Evolutionary conservation across 495 filamentous ascomycete species (phyloP), one percentile per base, ranked within the genome.

Genomic region (Stereocaulon alpinum): DNA sequence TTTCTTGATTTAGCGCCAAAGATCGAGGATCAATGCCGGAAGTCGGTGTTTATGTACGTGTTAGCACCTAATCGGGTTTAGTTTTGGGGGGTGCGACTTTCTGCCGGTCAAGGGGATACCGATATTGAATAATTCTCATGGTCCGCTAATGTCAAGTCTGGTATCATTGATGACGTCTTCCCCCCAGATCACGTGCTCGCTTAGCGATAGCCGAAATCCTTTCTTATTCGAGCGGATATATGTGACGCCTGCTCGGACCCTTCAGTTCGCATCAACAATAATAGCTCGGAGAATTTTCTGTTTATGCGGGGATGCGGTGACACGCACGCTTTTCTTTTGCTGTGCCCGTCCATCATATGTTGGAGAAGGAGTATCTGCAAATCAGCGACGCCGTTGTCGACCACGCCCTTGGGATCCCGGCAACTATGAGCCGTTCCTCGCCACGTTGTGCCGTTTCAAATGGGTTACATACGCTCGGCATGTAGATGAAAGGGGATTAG

Each of bases 301-400:
- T 3, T 12, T 18, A 58, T 59, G 56, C 45, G 47, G 20, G 37
- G 45, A 51, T 51, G 56, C 37, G 37, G 56, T 45, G 37, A 42
- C 40, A 30, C 12, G 1, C 40, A 12, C 22, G 41, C 22, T n/a
- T 17, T 51, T 9, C 49, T 51, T 3, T 30, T n/a, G 30, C 49
- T 18, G 17, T 15, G 4, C 14, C 29, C 5, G 12, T 41, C 0
- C 40, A 15, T 20, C 3, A 27, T 14, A 11, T 17, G n/a, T 20
- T 42, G 15, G 37, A 30, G n/a, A 14, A n/a, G 3, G 5, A 43
- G 15, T 14, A 15, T 55, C 34, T n/a, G 37, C 40, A 43, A 42
- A 42, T 40, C 32, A 41, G 37, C 32, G n/a, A 37, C 30, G 34
- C 14, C 2, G 34, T 9, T 4, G 17, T 34, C 27, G 17, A 17